A percentile compares a stretch with the other conserved stretches of the same genome.
Evolutionary conservation across 2,329 filamentous ascomycete species (phyloP).

Genomic region (Microdochium bolleyi): DNA sequence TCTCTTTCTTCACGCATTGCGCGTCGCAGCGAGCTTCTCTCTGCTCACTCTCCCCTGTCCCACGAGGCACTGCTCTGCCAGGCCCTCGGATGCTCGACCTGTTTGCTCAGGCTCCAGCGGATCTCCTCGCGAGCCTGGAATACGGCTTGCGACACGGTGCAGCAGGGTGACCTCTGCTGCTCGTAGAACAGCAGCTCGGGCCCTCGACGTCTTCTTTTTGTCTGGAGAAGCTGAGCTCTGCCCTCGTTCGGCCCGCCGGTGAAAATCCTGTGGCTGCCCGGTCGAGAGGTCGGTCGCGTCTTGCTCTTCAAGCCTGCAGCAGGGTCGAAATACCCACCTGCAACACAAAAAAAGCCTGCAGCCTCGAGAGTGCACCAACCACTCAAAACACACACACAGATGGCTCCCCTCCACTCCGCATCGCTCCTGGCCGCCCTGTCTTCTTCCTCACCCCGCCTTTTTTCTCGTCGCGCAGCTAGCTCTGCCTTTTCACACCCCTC

Average conservation of each 20-base stretch:
- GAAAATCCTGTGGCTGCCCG: background rate
- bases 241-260: background rate
- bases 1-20: background rate
- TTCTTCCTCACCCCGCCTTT: slow-evolving; percentile 39
- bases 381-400: background rate
- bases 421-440: slow-evolving; percentile 24
- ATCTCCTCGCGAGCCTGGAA: background rate
- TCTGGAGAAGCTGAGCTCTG: background rate
- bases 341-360: too few relatives aligned
- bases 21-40: background rate
- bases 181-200: background rate
- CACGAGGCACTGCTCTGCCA: background rate
- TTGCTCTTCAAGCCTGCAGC: too few relatives aligned
- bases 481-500: slow-evolving; percentile 51
- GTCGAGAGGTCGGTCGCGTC: background rate
- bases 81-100: background rate
- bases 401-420: slow-evolving; percentile 18
- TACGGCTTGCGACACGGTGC: background rate
- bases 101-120: background rate
- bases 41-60: background rate
- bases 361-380: background rate
- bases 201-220: background rate
- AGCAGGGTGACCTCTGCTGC: background rate
- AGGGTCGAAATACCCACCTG: too few relatives aligned
- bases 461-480: slow-evolving; percentile 55